These are phyloP conservation scores for Leptodermis oblonga DNA, from an alignment of 257 asterid species.

Conservation along the genomic window DNA sequence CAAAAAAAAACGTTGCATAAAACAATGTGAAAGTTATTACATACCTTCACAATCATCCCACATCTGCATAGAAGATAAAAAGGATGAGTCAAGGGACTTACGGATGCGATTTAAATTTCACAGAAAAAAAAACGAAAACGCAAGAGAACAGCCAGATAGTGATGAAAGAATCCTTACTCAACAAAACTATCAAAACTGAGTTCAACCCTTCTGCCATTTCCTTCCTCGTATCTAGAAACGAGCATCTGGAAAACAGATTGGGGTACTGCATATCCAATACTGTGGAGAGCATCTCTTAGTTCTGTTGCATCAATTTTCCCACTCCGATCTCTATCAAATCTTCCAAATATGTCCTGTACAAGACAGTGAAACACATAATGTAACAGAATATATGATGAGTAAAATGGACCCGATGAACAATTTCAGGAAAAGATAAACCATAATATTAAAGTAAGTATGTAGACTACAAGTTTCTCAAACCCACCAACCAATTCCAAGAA, in stretches of 20 bases:
- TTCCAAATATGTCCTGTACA: constrained; percentile 60
- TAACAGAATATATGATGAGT: background rate
- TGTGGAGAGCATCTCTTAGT: constrained; percentile 66
- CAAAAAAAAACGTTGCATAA: background rate
- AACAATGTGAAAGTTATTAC: constrained; percentile 9
- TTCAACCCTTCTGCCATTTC: constrained; percentile 54
- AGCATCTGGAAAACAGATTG: constrained; percentile 68
- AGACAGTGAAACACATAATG: background rate
- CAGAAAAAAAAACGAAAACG: background rate
- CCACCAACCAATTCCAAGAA: background rate
- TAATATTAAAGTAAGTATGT: background rate
- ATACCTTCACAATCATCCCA: constrained; percentile 90
- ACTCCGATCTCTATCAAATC: constrained; percentile 76
- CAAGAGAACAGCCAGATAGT: background rate
- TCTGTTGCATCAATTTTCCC: constrained; percentile 75
- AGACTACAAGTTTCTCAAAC: background rate
- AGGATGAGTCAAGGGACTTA: background rate
- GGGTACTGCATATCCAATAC: constrained; percentile 76
- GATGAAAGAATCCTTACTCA: constrained; percentile 53
- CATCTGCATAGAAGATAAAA: constrained; percentile 44
- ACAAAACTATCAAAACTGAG: constrained; percentile 71
- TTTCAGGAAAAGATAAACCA: background rate
- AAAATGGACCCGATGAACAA: background rate
- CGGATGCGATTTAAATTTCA: background rate
- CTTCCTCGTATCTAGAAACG: constrained; percentile 70